Conservation (phyloP, 1,284 basidiomycete genomes). For the Apiotrichum akiyoshidainum region DNA sequence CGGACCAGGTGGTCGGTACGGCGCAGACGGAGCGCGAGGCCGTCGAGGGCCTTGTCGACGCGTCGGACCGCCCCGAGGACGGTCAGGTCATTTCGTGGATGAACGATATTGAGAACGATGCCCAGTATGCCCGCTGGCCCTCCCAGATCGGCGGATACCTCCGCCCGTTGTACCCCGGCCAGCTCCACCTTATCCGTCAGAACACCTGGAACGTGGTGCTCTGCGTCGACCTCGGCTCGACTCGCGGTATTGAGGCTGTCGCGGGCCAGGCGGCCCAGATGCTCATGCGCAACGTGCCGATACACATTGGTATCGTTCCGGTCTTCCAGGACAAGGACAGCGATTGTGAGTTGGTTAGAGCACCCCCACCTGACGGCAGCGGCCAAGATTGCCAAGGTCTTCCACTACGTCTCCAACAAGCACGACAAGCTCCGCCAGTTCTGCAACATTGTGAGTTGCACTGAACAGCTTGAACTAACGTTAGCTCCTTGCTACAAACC, state of each 20-base stretch:
- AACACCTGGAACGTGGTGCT: slow-evolving; percentile 81
- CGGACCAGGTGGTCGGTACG: slow-evolving; percentile 59
- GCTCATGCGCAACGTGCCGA: slow-evolving; percentile 62
- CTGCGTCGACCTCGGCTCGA: slow-evolving; percentile 69
- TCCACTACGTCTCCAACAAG: slow-evolving; percentile 64
- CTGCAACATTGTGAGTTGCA: slow-evolving; percentile 44
- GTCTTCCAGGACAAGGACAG: slow-evolving; percentile 53
- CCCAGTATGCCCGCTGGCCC: slow-evolving; percentile 39
- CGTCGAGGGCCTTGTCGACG: slow-evolving; percentile 76
- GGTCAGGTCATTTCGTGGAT: slow-evolving; percentile 74
- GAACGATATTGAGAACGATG: slow-evolving; percentile 85
- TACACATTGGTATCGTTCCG: slow-evolving; percentile 81
- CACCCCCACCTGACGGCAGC: slow-evolving; percentile 50
- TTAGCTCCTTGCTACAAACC: background rate
- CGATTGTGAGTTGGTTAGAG: slow-evolving; percentile 25
- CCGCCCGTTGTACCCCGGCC: slow-evolving; percentile 58
- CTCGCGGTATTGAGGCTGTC: slow-evolving; percentile 62
- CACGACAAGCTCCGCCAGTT: slow-evolving; percentile 66
- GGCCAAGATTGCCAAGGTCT: slow-evolving; percentile 65
- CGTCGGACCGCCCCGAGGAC: slow-evolving; percentile 77
- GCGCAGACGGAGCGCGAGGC: slow-evolving; percentile 57
- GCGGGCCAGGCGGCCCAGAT: slow-evolving; percentile 55
- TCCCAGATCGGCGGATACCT: slow-evolving; percentile 31
- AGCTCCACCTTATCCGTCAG: slow-evolving; percentile 65
- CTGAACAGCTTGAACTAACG: background rate